Conservation (phyloP, 148 eudicot genomes). For the Chenopodium quinoa region DNA sequence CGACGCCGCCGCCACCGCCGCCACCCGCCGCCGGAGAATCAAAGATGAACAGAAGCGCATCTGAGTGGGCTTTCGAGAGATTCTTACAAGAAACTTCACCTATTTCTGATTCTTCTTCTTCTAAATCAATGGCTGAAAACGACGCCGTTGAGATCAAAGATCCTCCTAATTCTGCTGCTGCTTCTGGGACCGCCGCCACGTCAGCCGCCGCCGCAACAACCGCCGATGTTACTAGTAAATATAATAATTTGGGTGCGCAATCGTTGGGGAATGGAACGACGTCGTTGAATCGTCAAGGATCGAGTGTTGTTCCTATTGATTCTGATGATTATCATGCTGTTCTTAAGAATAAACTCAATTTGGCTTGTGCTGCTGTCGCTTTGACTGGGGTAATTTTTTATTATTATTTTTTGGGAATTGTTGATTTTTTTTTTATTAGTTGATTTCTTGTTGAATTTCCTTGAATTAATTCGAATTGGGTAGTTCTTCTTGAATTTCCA, state of each 20-base stretch:
- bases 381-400: slow-evolving; percentile 50
- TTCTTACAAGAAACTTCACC: slow-evolving; percentile 53
- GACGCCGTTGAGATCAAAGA: slow-evolving; percentile 53
- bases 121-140: slow-evolving; percentile 18
- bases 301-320: slow-evolving; percentile 43
- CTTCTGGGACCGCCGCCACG: neutral
- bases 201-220: neutral
- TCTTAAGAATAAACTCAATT: slow-evolving; percentile 60
- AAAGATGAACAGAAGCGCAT: slow-evolving; percentile 69
- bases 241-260: neutral
- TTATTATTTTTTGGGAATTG: neutral
- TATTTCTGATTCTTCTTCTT: slow-evolving; percentile 14
- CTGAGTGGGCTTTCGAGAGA: slow-evolving; percentile 86
- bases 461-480: neutral
- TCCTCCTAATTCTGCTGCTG: neutral
- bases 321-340: slow-evolving; percentile 72
- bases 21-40: slow-evolving; percentile 19
- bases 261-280: slow-evolving; percentile 8
- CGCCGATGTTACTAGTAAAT: slow-evolving; percentile 3
- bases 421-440: neutral
- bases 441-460: neutral
- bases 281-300: slow-evolving; percentile 24
- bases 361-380: slow-evolving; percentile 94
- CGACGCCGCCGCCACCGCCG: slow-evolving; percentile 39
- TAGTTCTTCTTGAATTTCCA: no score